Conservation (phyloP, 345 rosid genomes). For the Corchorus olitorius region DNA sequence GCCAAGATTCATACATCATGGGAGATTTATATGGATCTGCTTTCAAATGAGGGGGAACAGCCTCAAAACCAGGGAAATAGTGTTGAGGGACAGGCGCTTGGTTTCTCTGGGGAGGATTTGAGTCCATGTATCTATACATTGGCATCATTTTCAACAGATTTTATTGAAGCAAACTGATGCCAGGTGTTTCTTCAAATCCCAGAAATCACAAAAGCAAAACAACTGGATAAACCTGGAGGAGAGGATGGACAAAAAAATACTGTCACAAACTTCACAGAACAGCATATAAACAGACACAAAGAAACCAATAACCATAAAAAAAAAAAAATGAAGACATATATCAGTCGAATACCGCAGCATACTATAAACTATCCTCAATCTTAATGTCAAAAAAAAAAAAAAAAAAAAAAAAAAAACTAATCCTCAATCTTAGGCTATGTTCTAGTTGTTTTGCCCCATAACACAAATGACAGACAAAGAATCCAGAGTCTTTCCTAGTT, state of each 20-base stretch:
- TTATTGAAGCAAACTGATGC: background rate
- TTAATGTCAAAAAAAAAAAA: too few species aligned
- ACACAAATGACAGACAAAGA: too few species aligned
- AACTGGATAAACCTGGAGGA: background rate
- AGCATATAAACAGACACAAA: background rate
- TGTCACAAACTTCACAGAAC: background rate
- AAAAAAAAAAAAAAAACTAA: too few species aligned
- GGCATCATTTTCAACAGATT: conserved; percentile 46
- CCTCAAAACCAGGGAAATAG: conserved; percentile 35
- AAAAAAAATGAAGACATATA: background rate
- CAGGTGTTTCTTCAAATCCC: background rate
- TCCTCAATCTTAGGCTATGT: too few species aligned
- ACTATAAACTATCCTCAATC: background rate
- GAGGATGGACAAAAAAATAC: background rate
- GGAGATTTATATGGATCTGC: conserved; percentile 29
- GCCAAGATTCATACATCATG: conserved; percentile 36
- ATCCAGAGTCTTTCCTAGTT: background rate
- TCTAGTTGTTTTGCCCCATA: too few species aligned
- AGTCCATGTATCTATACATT: conserved; percentile 32
- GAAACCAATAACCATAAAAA: background rate
- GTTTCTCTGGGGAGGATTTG: conserved; percentile 33
- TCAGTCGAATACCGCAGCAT: background rate
- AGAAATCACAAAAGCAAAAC: background rate
- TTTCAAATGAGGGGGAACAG: conserved; percentile 32
- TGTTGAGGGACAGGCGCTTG: conserved; percentile 29